Base-by-base conservation (phyloP, 306 rosid genomes). In the Betula pendula region DNA sequence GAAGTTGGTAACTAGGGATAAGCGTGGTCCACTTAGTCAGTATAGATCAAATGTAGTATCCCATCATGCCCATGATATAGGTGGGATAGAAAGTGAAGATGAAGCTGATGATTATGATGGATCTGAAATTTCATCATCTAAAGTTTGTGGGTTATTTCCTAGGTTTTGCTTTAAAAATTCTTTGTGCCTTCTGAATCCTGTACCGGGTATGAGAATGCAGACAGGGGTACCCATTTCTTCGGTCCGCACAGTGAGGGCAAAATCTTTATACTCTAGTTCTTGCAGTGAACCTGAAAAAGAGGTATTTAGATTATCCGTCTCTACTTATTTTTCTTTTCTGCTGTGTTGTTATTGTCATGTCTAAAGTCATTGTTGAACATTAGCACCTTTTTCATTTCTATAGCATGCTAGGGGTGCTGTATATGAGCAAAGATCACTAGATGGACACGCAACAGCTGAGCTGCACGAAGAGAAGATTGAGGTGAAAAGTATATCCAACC, bases 101-200 rank as follows among this genome's bases (percentile, higher is more conserved):
- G 93, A 84, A 75, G 87, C 65, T 74, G 90, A 81, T 44, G 82
- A 63, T 33, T 65, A 56, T 72, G 44, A 84, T 49, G 86, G 70
- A 68, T 75, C 79, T 56, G 87, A 72, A 76, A 73, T 81, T 50
- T 52, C 62, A 20, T 59, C 79, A 5, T 43, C 86, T 74, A 79
- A 78, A 51, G 79, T 82, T 70, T 88, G 90, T 69, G 88, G 89
- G 49, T 86, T 89, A 74, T 78, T 90, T 76, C 88, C 93, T 78
- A 82, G 82, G 79, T 87, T 89, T 62, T 81, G 72, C 69, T 66
- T 87, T 33, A 84, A 70, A 42, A 55, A 11, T 76, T 81, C 76
- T 10, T 27, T 79, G 20, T 77, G 85, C 77, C 90, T 81, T 72
- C 38, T 84, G 81, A 85, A 88, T 82, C 88, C 87, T 77, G 80